Percentiles rank a stretch among this genome's conserved stretches.
phyloP scores from a whole-genome alignment of 192 early-diverging fungal species.

The Glomus cerebriforme region DNA sequence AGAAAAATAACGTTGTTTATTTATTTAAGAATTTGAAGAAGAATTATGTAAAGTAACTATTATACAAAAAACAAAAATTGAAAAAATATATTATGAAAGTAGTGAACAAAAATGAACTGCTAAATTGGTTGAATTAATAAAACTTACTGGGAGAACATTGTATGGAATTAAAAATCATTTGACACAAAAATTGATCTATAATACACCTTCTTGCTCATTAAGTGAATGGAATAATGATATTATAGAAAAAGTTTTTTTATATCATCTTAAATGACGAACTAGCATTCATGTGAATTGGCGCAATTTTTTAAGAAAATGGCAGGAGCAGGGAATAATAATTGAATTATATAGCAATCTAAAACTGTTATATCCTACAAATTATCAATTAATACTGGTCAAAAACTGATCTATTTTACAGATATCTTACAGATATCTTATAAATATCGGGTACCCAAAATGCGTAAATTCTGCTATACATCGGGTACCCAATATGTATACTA shows the following conservation, averaged over 20 bases:
- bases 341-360: neutral
- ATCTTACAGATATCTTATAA: too few species aligned
- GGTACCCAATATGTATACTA: too few species aligned
- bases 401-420: too few species aligned
- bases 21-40: neutral
- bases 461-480: too few species aligned
- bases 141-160: neutral
- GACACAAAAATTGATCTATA: neutral
- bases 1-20: neutral
- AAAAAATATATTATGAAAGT: neutral
- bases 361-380: neutral
- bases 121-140: neutral
- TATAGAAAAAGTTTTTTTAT: neutral
- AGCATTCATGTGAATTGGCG: neutral
- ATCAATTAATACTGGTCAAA: too few species aligned
- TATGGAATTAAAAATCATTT: neutral
- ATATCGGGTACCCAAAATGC: too few species aligned
- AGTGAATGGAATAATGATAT: neutral
- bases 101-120: neutral
- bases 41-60: neutral
- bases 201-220: neutral
- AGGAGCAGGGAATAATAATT: neutral
- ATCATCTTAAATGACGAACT: neutral
- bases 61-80: neutral
- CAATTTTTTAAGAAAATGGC: neutral